Percentiles rank a stretch among this genome's conserved stretches.
These are phyloP conservation scores for Epithemia pelagica DNA, from an alignment of 108 stramenopile genomes.

Conservation along the genomic window DNA sequence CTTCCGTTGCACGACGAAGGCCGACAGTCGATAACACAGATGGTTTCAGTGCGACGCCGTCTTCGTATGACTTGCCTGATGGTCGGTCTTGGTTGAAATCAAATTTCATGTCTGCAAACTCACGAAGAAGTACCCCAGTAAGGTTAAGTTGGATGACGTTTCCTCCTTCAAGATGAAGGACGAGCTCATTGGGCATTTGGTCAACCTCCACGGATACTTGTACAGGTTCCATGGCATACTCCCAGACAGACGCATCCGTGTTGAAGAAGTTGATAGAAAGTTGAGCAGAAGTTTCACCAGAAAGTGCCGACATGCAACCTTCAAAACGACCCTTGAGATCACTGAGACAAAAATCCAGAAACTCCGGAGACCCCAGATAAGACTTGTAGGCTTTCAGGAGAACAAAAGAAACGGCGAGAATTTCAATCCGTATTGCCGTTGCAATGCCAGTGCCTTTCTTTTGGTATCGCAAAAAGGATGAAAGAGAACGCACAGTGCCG, in stretches of 20 bases:
- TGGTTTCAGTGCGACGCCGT: constrained; percentile 18
- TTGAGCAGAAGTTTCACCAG: constrained; percentile 37
- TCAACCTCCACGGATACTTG: constrained; percentile 31
- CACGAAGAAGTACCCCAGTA: constrained; percentile 47
- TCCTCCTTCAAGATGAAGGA: constrained; percentile 2
- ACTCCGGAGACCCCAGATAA: constrained; percentile 42
- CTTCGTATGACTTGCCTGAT: not conserved
- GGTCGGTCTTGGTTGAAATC: constrained; percentile 12
- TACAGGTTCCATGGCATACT: constrained; percentile 53
- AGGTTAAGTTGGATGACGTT: constrained; percentile 42
- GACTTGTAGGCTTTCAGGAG: constrained; percentile 42
- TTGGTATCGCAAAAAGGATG: constrained; percentile 31
- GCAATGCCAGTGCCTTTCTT: constrained; percentile 71
- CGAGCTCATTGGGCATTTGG: constrained; percentile 66
- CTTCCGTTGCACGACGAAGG: constrained; percentile 39
- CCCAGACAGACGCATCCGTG: constrained; percentile 50
- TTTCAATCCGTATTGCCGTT: constrained; percentile 48
- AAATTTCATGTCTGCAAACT: constrained; percentile 43
- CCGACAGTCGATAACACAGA: constrained; percentile 44
- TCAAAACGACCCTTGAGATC: constrained; percentile 41
- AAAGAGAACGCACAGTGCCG: not conserved
- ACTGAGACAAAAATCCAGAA: constrained; percentile 48
- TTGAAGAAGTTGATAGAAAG: constrained; percentile 52
- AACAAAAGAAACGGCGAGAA: constrained; percentile 52
- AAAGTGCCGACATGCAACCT: constrained; percentile 59